Evolutionary conservation across 805 yeast species (phyloP), one percentile per base, ranked within the genome.

Genomic region (Tetrapisispora pingtungensis): DNA sequence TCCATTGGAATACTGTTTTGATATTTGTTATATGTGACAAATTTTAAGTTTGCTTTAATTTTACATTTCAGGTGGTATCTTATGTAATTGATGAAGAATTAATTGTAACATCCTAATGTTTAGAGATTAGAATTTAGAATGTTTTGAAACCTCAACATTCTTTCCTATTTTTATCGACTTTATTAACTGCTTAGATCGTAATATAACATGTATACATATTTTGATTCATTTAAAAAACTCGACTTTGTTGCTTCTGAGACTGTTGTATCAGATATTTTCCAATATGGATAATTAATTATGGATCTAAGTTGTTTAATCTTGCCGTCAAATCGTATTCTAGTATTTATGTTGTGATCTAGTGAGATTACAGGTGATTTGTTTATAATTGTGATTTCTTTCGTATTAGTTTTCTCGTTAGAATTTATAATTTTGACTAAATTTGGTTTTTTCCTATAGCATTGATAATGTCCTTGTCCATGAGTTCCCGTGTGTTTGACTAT

Each of bases 381-480:
- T 8, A 36, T 28, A 26, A 38, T 32, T 30, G 34, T 67, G 1
- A 65, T 55, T 12, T 62, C 45, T 41, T 59, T 57, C 3, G 22
- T 27, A 36, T 22, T 24, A 20, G 7, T 5, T 14, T 14, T 22
- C 30, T 44, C 44, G 27, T 58, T 57, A 1, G 56, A 49, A n/a
- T 22, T 24, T 0, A 50, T 46, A 35, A 59, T 65, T 45, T 62
- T 64, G 19, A 61, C 54, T 45, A 71, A 73, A 3, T 73, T 59
- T 2, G 93, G 90, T 58, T 88, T 89, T 40, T 78, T 78, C 49
- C 84, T 80, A 59, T 78, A 86, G 54, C 96, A 85, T 55, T 89
- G 95, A 59, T 88, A 89, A 58, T 89, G 97, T 1, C 97, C 97
- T 36, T 78, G 75, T 18, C 80, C 73, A 62, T 89, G 97, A 1